phyloP scores from a whole-genome alignment of 805 yeast species.

The Clavispora vitiphila region DNA sequence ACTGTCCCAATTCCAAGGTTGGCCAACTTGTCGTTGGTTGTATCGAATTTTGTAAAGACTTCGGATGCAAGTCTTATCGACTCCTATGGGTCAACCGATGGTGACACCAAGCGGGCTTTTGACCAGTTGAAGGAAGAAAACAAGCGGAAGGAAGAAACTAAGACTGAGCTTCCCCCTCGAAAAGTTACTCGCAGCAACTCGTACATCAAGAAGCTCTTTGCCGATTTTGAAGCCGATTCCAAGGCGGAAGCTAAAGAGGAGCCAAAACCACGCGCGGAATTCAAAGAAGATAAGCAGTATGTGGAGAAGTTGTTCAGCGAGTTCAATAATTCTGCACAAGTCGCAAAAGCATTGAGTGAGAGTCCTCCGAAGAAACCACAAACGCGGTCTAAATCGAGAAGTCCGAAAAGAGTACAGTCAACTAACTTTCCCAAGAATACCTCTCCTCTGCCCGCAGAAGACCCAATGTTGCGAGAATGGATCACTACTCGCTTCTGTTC shows the following conservation, averaged over 20 bases:
- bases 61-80: constrained; percentile 32
- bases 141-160: not conserved
- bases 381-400: not conserved
- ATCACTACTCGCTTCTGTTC: constrained; percentile 20
- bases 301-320: constrained; percentile 23
- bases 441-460: constrained; percentile 5
- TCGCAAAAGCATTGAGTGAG: constrained; percentile 5
- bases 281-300: constrained; percentile 21
- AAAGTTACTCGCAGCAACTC: constrained; percentile 7
- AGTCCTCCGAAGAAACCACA: constrained; percentile 1
- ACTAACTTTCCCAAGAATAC: too few relatives aligned
- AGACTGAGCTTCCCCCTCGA: constrained; percentile 3
- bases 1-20: constrained; percentile 37
- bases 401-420: too few relatives aligned
- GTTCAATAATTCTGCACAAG: constrained; percentile 8
- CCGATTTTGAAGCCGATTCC: constrained; percentile 13
- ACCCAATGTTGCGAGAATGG: constrained; percentile 14
- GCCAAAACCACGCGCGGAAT: not conserved
- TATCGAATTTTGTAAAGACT: constrained; percentile 50
- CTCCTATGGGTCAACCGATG: constrained; percentile 17
- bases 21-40: constrained; percentile 43
- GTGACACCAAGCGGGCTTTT: too few relatives aligned
- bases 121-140: not conserved
- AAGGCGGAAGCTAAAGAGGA: not conserved
- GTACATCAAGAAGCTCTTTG: constrained; percentile 15